A percentile compares a stretch with the other conserved stretches of the same genome.
Evolutionary conservation across 805 yeast genomes (phyloP).

Genomic region (Schizosaccharomyces cryophilus): DNA sequence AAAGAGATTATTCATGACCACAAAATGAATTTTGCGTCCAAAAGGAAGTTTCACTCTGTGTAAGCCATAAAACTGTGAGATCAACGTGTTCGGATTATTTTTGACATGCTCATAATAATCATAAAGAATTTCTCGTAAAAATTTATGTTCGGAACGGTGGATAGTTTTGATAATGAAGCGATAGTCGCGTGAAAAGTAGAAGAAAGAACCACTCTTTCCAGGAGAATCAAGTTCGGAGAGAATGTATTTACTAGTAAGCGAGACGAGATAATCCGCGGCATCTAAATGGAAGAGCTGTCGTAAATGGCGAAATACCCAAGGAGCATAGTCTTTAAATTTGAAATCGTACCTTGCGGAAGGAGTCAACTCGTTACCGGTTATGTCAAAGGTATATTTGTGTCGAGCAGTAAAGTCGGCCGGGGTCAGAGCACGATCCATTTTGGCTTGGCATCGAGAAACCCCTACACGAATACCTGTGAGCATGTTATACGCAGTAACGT

Average conservation of each 20-base stretch:
- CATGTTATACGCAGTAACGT: conserved; percentile 89
- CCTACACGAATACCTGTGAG: conserved; percentile 89
- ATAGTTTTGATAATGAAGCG: conserved; percentile 88
- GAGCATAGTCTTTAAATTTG: conserved; percentile 88
- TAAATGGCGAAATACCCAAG: conserved; percentile 75
- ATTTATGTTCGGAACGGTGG: conserved; percentile 77
- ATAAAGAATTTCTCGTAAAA: conserved; percentile 44
- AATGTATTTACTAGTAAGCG: conserved; percentile 78
- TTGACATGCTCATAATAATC: conserved; percentile 63
- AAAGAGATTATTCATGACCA: conserved; percentile 90
- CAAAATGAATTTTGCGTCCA: conserved; percentile 60
- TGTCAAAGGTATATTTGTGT: conserved; percentile 66
- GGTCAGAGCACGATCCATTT: conserved; percentile 47
- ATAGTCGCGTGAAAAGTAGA: conserved; percentile 82
- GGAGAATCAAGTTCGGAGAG: conserved; percentile 83
- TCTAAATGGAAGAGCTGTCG: conserved; percentile 63
- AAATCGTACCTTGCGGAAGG: conserved; percentile 90
- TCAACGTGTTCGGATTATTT: conserved; percentile 61
- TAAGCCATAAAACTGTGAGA: conserved; percentile 89
- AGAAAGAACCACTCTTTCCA: conserved; percentile 89
- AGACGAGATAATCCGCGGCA: conserved; percentile 83
- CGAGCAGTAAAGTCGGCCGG: conserved; percentile 46
- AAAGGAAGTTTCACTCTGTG: conserved; percentile 82
- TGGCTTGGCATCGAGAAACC: conserved; percentile 66
- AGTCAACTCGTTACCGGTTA: conserved; percentile 58